phyloP scores from a whole-genome alignment of 2,329 filamentous ascomycete genomes.

The Diplodia scrobiculata region DNA sequence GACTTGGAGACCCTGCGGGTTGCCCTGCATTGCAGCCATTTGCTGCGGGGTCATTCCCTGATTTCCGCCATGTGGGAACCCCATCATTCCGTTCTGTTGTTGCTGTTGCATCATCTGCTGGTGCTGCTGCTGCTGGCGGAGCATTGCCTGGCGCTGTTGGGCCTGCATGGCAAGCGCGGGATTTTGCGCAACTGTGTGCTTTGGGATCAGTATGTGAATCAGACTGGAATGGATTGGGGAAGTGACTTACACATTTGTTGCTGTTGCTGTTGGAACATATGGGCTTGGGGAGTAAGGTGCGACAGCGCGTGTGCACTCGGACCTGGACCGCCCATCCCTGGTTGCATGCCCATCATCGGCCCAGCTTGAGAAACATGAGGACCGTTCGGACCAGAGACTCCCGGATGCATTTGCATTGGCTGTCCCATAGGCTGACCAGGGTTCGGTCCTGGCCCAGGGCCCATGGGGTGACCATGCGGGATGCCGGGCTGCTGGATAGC shows the following conservation, averaged over 20 bases:
- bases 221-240: not conserved
- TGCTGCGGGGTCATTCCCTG: slow-evolving; percentile 56
- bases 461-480: slow-evolving; percentile 64
- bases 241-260: slow-evolving; percentile 35
- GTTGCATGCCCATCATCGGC: slow-evolving; percentile 77
- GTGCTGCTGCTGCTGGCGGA: slow-evolving; percentile 54
- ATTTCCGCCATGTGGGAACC: slow-evolving; percentile 59
- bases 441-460: slow-evolving; percentile 67
- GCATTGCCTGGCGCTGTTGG: slow-evolving; percentile 52
- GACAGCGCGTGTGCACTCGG: slow-evolving; percentile 70
- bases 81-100: slow-evolving; percentile 59
- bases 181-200: slow-evolving; percentile 35
- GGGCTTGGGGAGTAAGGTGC: slow-evolving; percentile 67
- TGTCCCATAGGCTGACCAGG: slow-evolving; percentile 70
- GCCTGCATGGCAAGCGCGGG: slow-evolving; percentile 47
- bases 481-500: slow-evolving; percentile 74
- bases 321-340: slow-evolving; percentile 60
- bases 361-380: slow-evolving; percentile 70
- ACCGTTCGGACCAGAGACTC: slow-evolving; percentile 69
- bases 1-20: slow-evolving; percentile 42
- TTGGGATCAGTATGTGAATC: not conserved
- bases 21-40: slow-evolving; percentile 53
- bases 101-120: slow-evolving; percentile 56
- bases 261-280: slow-evolving; percentile 55
- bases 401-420: slow-evolving; percentile 73